Percentiles rank a stretch among this genome's conserved stretches.
Conservation (phyloP, 2,329 filamentous ascomycete species). For the Aspergillus quadrilineatus region DNA sequence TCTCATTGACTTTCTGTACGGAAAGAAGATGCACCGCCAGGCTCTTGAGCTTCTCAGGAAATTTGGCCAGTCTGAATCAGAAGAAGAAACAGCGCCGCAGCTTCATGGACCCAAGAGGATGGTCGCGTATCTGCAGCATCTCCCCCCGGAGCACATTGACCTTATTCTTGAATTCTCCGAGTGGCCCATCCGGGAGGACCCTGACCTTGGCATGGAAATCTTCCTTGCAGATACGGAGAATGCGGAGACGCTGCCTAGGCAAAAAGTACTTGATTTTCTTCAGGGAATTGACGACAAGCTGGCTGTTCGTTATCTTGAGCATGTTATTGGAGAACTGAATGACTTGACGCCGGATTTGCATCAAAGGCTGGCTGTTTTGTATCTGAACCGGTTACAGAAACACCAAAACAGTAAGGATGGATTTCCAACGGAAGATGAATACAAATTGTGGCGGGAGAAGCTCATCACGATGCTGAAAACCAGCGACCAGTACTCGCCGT, state of each 20-base stretch:
- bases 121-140: slow-evolving; percentile 82
- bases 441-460: slow-evolving; percentile 61
- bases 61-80: slow-evolving; percentile 64
- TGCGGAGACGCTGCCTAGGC: slow-evolving; percentile 80
- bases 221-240: slow-evolving; percentile 94
- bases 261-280: slow-evolving; percentile 73
- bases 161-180: slow-evolving; percentile 86
- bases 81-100: slow-evolving; percentile 43
- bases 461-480: slow-evolving; percentile 73
- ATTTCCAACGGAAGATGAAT: slow-evolving; percentile 45
- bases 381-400: slow-evolving; percentile 56
- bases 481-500: slow-evolving; percentile 77
- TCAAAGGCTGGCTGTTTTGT: slow-evolving; percentile 74
- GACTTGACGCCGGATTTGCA: slow-evolving; percentile 85
- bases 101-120: slow-evolving; percentile 82
- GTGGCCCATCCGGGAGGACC: slow-evolving; percentile 76
- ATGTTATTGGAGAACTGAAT: slow-evolving; percentile 82
- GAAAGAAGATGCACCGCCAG: slow-evolving; percentile 87
- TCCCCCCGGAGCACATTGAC: slow-evolving; percentile 84
- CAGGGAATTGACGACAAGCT: slow-evolving; percentile 66
- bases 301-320: slow-evolving; percentile 81
- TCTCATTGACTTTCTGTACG: slow-evolving; percentile 95
- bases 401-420: slow-evolving; percentile 39
- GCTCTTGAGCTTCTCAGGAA: slow-evolving; percentile 78
- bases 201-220: slow-evolving; percentile 81